Conservation (phyloP, 139 green algal species). For the Volvox africanus region DNA sequence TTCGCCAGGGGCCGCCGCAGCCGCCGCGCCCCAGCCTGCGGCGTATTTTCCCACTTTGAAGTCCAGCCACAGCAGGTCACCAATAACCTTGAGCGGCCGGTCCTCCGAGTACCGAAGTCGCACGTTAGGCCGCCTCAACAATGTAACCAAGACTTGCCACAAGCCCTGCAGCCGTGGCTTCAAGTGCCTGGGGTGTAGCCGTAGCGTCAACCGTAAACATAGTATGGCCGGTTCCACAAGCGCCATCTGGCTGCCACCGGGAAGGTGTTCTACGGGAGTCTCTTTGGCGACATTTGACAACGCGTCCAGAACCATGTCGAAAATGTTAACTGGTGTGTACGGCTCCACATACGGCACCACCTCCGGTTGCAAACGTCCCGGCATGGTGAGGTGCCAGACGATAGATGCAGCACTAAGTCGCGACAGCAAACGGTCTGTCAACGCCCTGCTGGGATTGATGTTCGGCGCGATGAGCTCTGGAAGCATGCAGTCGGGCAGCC, state of each 20-base stretch:
- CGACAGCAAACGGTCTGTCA: slow-evolving; percentile 7
- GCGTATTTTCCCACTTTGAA: neutral
- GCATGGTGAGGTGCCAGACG: neutral
- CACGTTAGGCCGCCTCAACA: neutral
- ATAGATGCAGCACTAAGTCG: slow-evolving; percentile 5
- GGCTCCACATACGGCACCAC: neutral
- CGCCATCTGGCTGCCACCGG: slow-evolving; percentile 11
- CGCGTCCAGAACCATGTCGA: neutral
- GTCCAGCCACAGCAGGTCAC: neutral
- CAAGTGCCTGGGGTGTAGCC: neutral
- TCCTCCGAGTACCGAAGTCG: slow-evolving; percentile 14
- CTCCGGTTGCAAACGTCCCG: neutral
- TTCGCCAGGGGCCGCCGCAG: neutral
- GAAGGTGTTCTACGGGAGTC: slow-evolving; percentile 7
- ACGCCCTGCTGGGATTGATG: neutral
- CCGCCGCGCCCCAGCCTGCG: neutral
- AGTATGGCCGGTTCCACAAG: slow-evolving; percentile 5
- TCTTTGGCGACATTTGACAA: too few relatives aligned
- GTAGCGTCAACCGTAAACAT: neutral
- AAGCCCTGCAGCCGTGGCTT: neutral
- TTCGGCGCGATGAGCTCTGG: neutral
- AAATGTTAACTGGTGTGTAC: neutral
- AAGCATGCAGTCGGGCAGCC: neutral
- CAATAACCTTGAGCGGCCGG: neutral
- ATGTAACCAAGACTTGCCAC: neutral